phyloP scores from a whole-genome alignment of 257 asterid genomes.

The Knoxia roxburghii region DNA sequence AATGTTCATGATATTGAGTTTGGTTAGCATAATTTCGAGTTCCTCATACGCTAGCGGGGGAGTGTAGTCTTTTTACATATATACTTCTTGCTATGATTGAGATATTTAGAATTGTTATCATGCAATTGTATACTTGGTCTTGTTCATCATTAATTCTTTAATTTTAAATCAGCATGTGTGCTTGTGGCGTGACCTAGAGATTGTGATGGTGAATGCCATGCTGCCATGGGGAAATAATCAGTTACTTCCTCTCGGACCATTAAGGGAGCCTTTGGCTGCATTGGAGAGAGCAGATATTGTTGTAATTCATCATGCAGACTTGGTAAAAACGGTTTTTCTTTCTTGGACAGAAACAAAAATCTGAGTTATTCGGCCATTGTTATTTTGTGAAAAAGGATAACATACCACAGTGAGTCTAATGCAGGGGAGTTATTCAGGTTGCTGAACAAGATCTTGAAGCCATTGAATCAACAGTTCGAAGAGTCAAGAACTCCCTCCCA shows the following conservation, averaged over 20 bases:
- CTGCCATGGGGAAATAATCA: constrained; percentile 83
- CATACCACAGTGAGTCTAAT: constrained; percentile 13
- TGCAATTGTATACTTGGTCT: constrained; percentile 17
- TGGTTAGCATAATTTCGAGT: neutral
- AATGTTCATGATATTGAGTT: neutral
- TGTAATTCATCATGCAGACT: constrained; percentile 78
- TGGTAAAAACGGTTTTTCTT: constrained; percentile 42
- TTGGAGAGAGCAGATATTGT: constrained; percentile 60
- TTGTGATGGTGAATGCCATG: constrained; percentile 88
- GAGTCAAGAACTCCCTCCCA: constrained; percentile 39
- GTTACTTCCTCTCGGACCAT: constrained; percentile 80
- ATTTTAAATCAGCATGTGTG: constrained; percentile 68
- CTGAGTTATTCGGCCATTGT: neutral
- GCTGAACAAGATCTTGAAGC: constrained; percentile 37
- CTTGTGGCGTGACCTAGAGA: constrained; percentile 68
- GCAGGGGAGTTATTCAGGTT: constrained; percentile 39
- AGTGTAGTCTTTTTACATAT: neutral
- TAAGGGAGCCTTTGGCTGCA: constrained; percentile 84
- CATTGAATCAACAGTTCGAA: constrained; percentile 43
- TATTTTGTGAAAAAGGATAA: neutral
- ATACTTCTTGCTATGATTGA: neutral
- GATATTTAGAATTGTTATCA: constrained; percentile 1
- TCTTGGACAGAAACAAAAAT: neutral
- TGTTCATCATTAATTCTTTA: constrained; percentile 18
- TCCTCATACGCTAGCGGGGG: neutral